phyloP scores from a whole-genome alignment of 495 filamentous ascomycete genomes.

The Neurospora intermedia region DNA sequence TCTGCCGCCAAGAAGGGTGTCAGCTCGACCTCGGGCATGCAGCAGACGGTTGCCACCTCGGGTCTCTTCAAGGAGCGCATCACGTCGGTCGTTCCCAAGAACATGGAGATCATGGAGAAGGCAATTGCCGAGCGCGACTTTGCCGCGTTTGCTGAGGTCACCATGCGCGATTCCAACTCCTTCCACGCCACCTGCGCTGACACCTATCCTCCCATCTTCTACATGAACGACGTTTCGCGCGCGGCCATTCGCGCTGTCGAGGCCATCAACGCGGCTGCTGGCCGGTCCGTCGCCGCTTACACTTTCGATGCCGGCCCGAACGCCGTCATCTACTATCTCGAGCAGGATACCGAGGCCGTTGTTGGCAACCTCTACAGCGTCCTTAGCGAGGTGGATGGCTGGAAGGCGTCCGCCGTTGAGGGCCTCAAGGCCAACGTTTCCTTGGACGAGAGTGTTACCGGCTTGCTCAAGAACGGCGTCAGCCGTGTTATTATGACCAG shows the following conservation, averaged over 20 bases:
- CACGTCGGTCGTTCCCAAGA: conserved; percentile 59
- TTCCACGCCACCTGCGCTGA: conserved; percentile 95
- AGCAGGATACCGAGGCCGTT: conserved; percentile 60
- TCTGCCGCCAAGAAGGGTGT: conserved; percentile 92
- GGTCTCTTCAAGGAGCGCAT: conserved; percentile 68
- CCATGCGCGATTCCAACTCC: conserved; percentile 90
- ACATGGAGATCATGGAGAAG: conserved; percentile 79
- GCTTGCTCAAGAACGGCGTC: conserved; percentile 63
- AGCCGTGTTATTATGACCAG: conserved; percentile 81
- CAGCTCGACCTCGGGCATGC: conserved; percentile 85
- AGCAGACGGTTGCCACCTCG: conserved; percentile 83
- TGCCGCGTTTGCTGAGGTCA: conserved; percentile 73
- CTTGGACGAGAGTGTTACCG: conserved; percentile 47
- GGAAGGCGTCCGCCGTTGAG: conserved; percentile 37
- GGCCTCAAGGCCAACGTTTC: conserved; percentile 38
- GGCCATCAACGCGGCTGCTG: conserved; percentile 65
- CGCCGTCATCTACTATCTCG: conserved; percentile 86
- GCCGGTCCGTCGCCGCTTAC: conserved; percentile 74
- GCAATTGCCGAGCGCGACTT: conserved; percentile 74
- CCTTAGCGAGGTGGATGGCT: conserved; percentile 45
- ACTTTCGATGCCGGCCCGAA: conserved; percentile 98
- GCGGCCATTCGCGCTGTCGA: conserved; percentile 83
- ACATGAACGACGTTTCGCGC: conserved; percentile 85
- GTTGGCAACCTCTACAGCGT: conserved; percentile 56
- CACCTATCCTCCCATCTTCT: conserved; percentile 94